These are phyloP conservation scores for Fusarium mundagurra DNA, from an alignment of 2,329 filamentous ascomycete genomes.

Conservation along the genomic window DNA sequence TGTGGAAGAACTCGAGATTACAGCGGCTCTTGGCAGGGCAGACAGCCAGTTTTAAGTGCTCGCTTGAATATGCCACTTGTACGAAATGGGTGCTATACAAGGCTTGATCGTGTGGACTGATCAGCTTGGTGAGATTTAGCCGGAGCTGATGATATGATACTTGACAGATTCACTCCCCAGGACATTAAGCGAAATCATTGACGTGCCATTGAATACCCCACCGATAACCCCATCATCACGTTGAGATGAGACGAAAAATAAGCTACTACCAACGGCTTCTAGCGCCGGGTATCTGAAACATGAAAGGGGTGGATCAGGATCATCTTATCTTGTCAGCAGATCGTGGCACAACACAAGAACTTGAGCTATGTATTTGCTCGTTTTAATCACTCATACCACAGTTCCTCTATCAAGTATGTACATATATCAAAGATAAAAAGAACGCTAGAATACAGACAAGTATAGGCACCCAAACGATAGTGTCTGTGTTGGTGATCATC, in stretches of 20 bases:
- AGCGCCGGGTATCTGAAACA: slow-evolving; percentile 37
- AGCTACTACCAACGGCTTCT: neutral
- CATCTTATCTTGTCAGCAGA: slow-evolving; percentile 2
- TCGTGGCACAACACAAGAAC: neutral
- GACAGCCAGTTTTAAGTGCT: neutral
- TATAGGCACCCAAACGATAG: too few relatives aligned
- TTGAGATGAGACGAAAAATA: slow-evolving; percentile 1
- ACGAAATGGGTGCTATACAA: neutral
- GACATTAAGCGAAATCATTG: neutral
- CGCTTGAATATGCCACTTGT: neutral
- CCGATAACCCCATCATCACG: slow-evolving; percentile 10
- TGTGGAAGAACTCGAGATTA: neutral
- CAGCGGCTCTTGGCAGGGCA: neutral
- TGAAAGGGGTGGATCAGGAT: slow-evolving; percentile 2
- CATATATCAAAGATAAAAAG: neutral
- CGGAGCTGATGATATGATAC: neutral
- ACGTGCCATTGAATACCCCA: neutral
- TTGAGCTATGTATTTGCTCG: neutral
- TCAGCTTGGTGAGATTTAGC: neutral
- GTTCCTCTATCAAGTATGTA: neutral
- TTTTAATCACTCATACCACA: neutral
- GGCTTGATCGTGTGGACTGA: neutral
- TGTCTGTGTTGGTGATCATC: neutral
- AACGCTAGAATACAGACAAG: neutral
- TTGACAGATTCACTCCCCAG: neutral